Percentiles rank a stretch among this genome's conserved stretches.
phyloP scores from a whole-genome alignment of 225 moss, liverwort and hornwort species.

The Asterella californica region DNA sequence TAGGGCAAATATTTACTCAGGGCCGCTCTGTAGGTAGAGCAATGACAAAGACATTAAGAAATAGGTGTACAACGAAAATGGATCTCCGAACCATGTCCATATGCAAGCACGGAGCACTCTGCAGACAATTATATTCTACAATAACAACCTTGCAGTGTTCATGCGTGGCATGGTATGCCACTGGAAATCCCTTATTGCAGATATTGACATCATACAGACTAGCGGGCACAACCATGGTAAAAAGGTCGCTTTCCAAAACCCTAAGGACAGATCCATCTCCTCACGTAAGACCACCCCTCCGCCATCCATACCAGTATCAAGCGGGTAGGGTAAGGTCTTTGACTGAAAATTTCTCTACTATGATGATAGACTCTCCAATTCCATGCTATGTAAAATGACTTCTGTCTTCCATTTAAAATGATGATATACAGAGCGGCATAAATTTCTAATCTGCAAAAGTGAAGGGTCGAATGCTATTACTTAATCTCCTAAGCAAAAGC shows the following conservation, averaged over 20 bases:
- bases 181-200: neutral
- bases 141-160: too few species aligned
- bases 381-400: conserved; percentile 1
- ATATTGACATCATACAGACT: conserved; percentile 3
- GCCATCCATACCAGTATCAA: neutral
- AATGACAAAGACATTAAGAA: too few species aligned
- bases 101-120: too few species aligned
- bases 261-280: neutral
- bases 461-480: neutral
- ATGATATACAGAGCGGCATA: conserved; percentile 7
- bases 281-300: neutral
- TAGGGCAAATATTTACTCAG: too few species aligned
- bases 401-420: conserved; percentile 1
- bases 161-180: neutral
- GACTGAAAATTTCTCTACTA: conserved; percentile 3
- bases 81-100: too few species aligned
- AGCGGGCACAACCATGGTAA: neutral
- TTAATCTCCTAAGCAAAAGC: conserved; percentile 4
- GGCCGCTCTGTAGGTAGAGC: too few species aligned
- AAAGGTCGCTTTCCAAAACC: neutral
- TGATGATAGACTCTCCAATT: neutral
- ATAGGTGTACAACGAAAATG: too few species aligned
- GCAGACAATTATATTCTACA: neutral
- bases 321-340: neutral
- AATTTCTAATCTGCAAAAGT: neutral